Evolutionary conservation across 768 basidiomycete species (phyloP).

Genomic region (Mycena latifolia): DNA sequence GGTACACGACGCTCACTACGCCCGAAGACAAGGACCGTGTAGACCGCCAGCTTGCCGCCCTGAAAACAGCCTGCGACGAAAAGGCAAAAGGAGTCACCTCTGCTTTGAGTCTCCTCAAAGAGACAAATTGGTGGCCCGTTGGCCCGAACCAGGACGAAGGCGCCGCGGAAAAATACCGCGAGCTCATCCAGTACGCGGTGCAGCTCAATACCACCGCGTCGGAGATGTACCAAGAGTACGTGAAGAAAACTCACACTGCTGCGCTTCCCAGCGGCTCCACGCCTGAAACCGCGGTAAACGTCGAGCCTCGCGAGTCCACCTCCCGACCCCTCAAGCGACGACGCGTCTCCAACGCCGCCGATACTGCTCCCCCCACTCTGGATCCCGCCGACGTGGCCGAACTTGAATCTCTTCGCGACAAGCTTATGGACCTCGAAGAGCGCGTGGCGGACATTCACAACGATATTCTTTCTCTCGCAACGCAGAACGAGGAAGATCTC

Average conservation of each 20-base stretch:
- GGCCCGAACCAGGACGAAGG: slow-evolving; percentile 36
- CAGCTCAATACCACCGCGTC: slow-evolving; percentile 40
- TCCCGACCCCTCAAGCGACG: slow-evolving; percentile 45
- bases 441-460: slow-evolving; percentile 13
- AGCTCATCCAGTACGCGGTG: slow-evolving; percentile 38
- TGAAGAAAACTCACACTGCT: slow-evolving; percentile 33
- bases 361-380: slow-evolving; percentile 26
- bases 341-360: slow-evolving; percentile 36
- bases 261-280: neutral
- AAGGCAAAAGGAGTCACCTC: slow-evolving; percentile 35
- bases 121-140: slow-evolving; percentile 47
- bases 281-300: slow-evolving; percentile 22
- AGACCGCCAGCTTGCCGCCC: slow-evolving; percentile 30
- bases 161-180: slow-evolving; percentile 36
- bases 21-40: slow-evolving; percentile 35
- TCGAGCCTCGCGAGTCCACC: slow-evolving; percentile 12
- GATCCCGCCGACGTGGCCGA: slow-evolving; percentile 39
- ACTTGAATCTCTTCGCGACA: slow-evolving; percentile 35
- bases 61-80: slow-evolving; percentile 39
- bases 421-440: slow-evolving; percentile 39
- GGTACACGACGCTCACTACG: slow-evolving; percentile 23
- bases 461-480: neutral
- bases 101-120: slow-evolving; percentile 35
- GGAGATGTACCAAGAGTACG: slow-evolving; percentile 38
- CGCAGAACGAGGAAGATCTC: slow-evolving; percentile 5